These are phyloP conservation scores for Gillenia trifoliata DNA, from an alignment of 306 rosid species.

Conservation along the genomic window DNA sequence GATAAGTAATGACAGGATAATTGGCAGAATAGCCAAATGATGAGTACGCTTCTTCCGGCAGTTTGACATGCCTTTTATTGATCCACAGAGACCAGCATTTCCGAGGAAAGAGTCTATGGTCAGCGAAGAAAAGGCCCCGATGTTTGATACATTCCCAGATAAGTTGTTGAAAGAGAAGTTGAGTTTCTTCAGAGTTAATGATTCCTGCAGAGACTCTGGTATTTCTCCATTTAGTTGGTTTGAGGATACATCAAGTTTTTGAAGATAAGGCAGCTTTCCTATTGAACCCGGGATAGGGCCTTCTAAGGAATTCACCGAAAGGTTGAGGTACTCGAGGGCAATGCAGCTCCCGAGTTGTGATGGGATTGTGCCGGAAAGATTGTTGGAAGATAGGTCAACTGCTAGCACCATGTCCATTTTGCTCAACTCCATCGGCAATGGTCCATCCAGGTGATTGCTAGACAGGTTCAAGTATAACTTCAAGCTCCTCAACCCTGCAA, in stretches of 20 bases:
- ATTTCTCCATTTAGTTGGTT: conserved; percentile 57
- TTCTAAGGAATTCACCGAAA: conserved; percentile 58
- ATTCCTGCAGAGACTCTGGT: conserved; percentile 55
- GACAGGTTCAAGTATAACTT: conserved; percentile 80
- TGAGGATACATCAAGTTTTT: conserved; percentile 63
- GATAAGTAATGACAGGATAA: conserved; percentile 50
- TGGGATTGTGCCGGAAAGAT: conserved; percentile 66
- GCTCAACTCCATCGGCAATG: conserved; percentile 70
- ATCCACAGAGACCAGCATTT: conserved; percentile 61
- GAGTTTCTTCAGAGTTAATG: conserved; percentile 55
- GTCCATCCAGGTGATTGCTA: conserved; percentile 55
- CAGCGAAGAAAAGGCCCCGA: conserved; percentile 60
- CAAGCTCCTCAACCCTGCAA: conserved; percentile 84
- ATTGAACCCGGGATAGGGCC: conserved; percentile 67
- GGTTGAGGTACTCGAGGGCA: conserved; percentile 74
- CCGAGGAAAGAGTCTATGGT: conserved; percentile 61
- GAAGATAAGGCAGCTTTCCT: conserved; percentile 64
- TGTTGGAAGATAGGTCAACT: conserved; percentile 72
- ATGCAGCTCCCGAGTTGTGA: conserved; percentile 78
- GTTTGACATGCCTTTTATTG: conserved; percentile 52
- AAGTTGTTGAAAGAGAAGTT: conserved; percentile 82
- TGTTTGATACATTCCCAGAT: conserved; percentile 55
- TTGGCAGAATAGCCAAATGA: conserved; percentile 38
- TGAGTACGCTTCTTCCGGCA: conserved; percentile 46
- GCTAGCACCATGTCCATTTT: conserved; percentile 96